Percentiles rank a stretch among this genome's conserved stretches.
Conservation (phyloP, 2,329 filamentous ascomycete species). For the Calonectria hongkongensis region DNA sequence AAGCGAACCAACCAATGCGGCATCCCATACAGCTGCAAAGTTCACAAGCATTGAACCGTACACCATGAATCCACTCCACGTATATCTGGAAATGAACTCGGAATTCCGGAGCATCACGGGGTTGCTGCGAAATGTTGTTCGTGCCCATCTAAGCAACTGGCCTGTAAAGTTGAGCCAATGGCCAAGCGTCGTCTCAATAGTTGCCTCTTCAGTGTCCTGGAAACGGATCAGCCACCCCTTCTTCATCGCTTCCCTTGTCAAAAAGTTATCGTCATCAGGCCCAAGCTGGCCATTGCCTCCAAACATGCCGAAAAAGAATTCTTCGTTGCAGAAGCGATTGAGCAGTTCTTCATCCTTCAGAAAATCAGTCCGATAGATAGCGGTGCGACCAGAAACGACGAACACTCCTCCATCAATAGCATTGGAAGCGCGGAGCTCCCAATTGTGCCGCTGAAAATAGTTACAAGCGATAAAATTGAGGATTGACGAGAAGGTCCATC, state of each 20-base stretch:
- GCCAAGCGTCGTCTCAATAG: constrained; percentile 73
- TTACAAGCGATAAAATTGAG: constrained; percentile 74
- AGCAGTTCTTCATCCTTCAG: constrained; percentile 66
- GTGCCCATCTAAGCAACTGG: constrained; percentile 74
- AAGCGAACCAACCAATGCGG: constrained; percentile 60
- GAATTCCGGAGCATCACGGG: constrained; percentile 68
- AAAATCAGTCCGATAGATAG: constrained; percentile 70
- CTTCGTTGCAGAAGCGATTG: constrained; percentile 67
- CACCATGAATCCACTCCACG: constrained; percentile 74
- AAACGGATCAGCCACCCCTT: constrained; percentile 72
- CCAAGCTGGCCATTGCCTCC: constrained; percentile 61
- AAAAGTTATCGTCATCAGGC: constrained; percentile 77
- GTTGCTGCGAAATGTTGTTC: constrained; percentile 76
- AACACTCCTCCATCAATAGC: constrained; percentile 76
- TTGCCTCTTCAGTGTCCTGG: constrained; percentile 69
- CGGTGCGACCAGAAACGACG: constrained; percentile 75
- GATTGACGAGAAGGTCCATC: constrained; percentile 57
- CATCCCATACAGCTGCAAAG: constrained; percentile 73
- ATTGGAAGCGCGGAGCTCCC: constrained; percentile 74
- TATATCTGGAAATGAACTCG: constrained; percentile 38
- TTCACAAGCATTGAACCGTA: constrained; percentile 73
- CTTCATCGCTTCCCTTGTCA: constrained; percentile 72
- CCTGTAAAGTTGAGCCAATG: constrained; percentile 67
- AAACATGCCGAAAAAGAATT: constrained; percentile 66
- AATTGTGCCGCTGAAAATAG: constrained; percentile 79